A percentile compares a stretch with the other conserved stretches of the same genome.
Conservation (phyloP, 495 filamentous ascomycete species). For the Xylaria venustula region DNA sequence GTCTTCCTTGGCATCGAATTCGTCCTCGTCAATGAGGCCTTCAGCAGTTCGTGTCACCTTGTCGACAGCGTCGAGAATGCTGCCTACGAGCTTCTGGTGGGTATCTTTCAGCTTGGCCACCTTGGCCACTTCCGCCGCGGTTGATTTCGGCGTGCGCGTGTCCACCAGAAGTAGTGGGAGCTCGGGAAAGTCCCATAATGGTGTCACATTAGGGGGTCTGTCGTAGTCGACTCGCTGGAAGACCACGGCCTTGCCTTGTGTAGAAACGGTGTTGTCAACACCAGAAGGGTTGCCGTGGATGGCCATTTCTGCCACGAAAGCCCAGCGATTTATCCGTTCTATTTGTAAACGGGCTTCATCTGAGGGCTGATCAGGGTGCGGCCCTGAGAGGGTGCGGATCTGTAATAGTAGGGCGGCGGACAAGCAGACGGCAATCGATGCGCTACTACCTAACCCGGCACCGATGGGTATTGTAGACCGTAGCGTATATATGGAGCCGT, state of each 20-base stretch:
- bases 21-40: conserved; percentile 61
- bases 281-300: conserved; percentile 96
- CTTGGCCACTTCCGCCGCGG: conserved; percentile 79
- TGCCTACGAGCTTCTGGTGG: conserved; percentile 70
- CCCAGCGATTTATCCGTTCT: conserved; percentile 95
- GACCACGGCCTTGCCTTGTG: conserved; percentile 87
- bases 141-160: conserved; percentile 79
- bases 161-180: conserved; percentile 87
- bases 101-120: conserved; percentile 67
- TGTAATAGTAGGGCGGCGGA: conserved; percentile 83
- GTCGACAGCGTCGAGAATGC: conserved; percentile 80
- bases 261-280: conserved; percentile 95
- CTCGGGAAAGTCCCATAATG: conserved; percentile 82
- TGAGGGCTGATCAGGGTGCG: conserved; percentile 81
- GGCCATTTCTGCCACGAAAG: conserved; percentile 93
- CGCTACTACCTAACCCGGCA: conserved; percentile 89
- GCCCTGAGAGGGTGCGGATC: conserved; percentile 79
- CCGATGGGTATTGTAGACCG: conserved; percentile 93
- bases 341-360: conserved; percentile 80
- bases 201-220: conserved; percentile 73
- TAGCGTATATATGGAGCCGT: conserved; percentile 82
- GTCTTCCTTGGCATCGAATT: conserved; percentile 59
- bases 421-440: conserved; percentile 88
- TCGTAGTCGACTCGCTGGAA: conserved; percentile 79
- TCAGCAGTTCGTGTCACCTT: conserved; percentile 73